Percentiles rank a stretch among this genome's conserved stretches.
Conservation (phyloP, 495 filamentous ascomycete genomes). For the Penicillium atrosanguineum region DNA sequence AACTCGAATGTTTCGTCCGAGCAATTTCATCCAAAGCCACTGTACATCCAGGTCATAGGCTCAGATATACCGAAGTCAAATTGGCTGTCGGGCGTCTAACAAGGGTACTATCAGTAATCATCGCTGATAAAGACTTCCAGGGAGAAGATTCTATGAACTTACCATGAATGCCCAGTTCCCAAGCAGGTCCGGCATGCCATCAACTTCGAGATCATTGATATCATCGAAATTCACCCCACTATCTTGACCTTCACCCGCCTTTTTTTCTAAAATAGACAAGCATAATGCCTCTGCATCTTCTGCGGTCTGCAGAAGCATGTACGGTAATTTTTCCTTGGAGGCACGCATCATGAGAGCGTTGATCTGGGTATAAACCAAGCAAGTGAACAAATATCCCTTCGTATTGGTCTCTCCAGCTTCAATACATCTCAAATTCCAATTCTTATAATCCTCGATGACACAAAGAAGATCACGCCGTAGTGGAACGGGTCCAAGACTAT, state of each 20-base stretch:
- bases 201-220: slow-evolving; percentile 1
- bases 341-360: slow-evolving; percentile 39
- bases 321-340: slow-evolving; percentile 26
- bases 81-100: slow-evolving; percentile 6
- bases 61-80: slow-evolving; percentile 12
- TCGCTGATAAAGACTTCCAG: neutral
- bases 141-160: neutral
- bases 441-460: slow-evolving; percentile 44
- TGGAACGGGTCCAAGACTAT: slow-evolving; percentile 39
- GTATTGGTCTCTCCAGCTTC: slow-evolving; percentile 54
- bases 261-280: slow-evolving; percentile 30
- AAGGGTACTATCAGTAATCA: neutral
- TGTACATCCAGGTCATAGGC: slow-evolving; percentile 6
- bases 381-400: slow-evolving; percentile 51
- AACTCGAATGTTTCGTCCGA: too few relatives aligned
- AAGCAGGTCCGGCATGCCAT: slow-evolving; percentile 8
- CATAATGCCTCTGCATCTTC: slow-evolving; percentile 35
- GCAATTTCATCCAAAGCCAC: neutral
- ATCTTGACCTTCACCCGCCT: slow-evolving; percentile 11
- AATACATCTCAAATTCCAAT: slow-evolving; percentile 41
- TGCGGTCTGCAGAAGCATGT: slow-evolving; percentile 32
- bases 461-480: slow-evolving; percentile 48
- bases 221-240: neutral
- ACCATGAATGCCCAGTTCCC: slow-evolving; percentile 27
- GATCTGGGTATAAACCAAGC: slow-evolving; percentile 41